Evolutionary conservation across 2,329 filamentous ascomycete species (phyloP).

Genomic region (Emergomyces pasteurianus): DNA sequence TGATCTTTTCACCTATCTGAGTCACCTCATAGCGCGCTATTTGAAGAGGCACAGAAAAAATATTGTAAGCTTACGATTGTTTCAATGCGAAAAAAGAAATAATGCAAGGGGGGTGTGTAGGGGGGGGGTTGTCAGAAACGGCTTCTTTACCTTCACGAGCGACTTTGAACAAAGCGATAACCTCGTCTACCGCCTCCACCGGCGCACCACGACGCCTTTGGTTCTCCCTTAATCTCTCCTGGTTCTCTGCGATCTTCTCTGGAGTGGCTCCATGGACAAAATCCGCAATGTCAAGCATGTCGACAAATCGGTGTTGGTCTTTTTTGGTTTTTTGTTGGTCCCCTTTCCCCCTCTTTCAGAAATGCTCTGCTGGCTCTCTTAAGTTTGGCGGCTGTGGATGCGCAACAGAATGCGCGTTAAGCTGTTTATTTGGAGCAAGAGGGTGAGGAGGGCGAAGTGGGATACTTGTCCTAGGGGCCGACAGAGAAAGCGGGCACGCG

Average conservation of each 20-base stretch:
- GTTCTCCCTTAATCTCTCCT: slow-evolving; percentile 56
- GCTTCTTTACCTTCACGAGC: slow-evolving; percentile 54
- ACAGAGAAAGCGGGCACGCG: not conserved
- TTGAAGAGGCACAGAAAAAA: slow-evolving; percentile 8
- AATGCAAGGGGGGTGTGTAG: not conserved
- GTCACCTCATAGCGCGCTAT: slow-evolving; percentile 62
- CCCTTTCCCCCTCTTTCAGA: not conserved
- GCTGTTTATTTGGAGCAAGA: not conserved
- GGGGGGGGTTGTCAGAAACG: not conserved
- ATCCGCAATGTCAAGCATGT: slow-evolving; percentile 65
- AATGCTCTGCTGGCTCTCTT: not conserved
- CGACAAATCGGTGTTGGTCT: not conserved
- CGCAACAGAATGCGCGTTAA: not conserved
- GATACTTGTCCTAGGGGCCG: not conserved
- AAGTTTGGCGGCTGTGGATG: not conserved
- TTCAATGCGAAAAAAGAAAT: not conserved
- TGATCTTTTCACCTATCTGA: slow-evolving; percentile 74
- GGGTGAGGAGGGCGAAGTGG: not conserved
- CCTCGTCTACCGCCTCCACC: slow-evolving; percentile 77
- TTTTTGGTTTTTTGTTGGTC: not conserved
- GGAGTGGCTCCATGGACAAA: slow-evolving; percentile 86
- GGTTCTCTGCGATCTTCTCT: slow-evolving; percentile 82
- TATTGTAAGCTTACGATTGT: not conserved
- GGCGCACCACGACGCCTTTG: slow-evolving; percentile 71
- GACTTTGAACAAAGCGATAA: slow-evolving; percentile 77